Evolutionary conservation across 2,329 filamentous ascomycete genomes (phyloP), one percentile per base, ranked within the genome.

Genomic region (Chrysoporthe cubensis): DNA sequence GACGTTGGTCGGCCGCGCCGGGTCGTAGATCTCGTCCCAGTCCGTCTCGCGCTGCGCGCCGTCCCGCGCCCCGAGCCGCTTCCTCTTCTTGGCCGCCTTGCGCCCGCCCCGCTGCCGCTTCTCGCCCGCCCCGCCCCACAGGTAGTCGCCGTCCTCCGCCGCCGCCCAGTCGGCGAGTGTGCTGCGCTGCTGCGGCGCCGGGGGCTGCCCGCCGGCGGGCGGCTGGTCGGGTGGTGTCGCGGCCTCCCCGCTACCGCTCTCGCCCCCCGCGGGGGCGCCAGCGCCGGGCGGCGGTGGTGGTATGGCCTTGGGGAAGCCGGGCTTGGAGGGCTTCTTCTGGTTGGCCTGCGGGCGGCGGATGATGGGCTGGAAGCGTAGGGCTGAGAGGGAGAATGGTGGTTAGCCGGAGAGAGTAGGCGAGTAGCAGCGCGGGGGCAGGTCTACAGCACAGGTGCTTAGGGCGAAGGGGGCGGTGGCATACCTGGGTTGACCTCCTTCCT

Each of bases 21-120:
- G 92, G 74, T 97, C 94, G 77, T 97, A 97, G 34, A 96, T 87
- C 76, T 96, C 93, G 76, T 97, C 91, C 94, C 94, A 97, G 75
- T 97, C 90, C n/a, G 87, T 88, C 76, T 88, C 85, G 63, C 85
- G 80, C 5, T 80, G 78, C 59, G 83, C 82, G 6, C 87, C 82
- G 74, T 87, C 50, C 50, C 32, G 50, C 5, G 26, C 50, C 21
- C 32, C 32, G 11, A 52, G 86, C 78, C 90, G 90, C 83, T 92
- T 92, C 79, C 91, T 90, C 76, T 90, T 90, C 79, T 91, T 93
- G 80, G 90, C 91, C 67, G 77, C 77, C 71, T 77, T 79, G 69
- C 92, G 89, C 54, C 92, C 91, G 66, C 92, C 92, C 62, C 92
- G 88, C 75, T 91, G 88, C 66, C 89, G 87, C 79, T 92, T 91